Evolutionary conservation across 768 basidiomycete genomes (phyloP), one percentile per base, ranked within the genome.

Genomic region (Strobilomyces confusus): DNA sequence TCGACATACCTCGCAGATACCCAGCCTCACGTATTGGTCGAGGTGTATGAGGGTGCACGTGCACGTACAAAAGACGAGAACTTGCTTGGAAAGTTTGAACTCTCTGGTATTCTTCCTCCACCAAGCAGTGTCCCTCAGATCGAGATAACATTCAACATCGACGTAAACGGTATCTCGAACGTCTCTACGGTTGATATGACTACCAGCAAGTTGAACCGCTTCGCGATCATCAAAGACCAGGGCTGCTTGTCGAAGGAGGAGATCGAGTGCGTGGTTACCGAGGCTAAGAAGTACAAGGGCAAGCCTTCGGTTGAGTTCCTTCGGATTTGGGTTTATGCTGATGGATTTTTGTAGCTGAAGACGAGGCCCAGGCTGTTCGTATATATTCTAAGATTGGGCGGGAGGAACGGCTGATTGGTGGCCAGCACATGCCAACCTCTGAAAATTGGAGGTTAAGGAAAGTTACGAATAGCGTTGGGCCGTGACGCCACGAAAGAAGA

Each of bases 51-150:
- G 79, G 95, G 95, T 73, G 94, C 97, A 72, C 92, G 95, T 79
- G 92, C 94, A 30, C 90, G 93, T 67, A 97, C 95, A 55, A 97
- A 95, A 80, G 95, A 98, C 77, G 98, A 98, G 81, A 97, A 98
- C 78, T 72, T 94, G 32, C 90, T 98, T 69, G 95, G 95, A 69
- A 97, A 98, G 76, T 98, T 98, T 72, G 94, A 98, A 75, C 87
- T 98, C 30, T 89, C 91, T 56, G 92, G 94, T 53, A 98, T 98
- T 57, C 95, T 91, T 20, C 94, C 95, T 37, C 92, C 95, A 23
- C 95, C 95, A 56, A 92, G 95, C 76, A 95, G 95, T 78, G 93
- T 95, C 61, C 95, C 95, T 66, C 95, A 97, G 66, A 81, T 98
- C 61, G 95, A 98, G 72, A 95, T 98, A 66, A 95, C 92, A 41